Evolutionary conservation across 2,329 filamentous ascomycete genomes (phyloP).

Genomic region (Fusarium anthophilum): DNA sequence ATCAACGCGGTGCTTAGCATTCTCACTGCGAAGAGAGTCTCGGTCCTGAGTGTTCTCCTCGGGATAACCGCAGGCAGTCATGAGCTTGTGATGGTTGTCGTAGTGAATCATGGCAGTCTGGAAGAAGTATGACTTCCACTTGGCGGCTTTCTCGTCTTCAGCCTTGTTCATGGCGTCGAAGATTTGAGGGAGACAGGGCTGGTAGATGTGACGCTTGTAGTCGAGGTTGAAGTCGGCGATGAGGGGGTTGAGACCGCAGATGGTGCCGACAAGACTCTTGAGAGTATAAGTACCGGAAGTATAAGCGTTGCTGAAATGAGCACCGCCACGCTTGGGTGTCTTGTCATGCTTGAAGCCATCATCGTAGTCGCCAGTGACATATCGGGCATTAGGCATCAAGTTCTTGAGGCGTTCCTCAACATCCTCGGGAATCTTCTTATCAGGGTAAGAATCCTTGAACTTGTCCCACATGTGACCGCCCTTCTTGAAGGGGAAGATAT

Average conservation of each 20-base stretch:
- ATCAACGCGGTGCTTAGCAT: constrained; percentile 44
- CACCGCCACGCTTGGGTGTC: constrained; percentile 47
- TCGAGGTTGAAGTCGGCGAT: constrained; percentile 55
- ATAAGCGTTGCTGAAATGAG: constrained; percentile 52
- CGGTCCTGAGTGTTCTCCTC: constrained; percentile 39
- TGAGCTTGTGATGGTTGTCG: constrained; percentile 48
- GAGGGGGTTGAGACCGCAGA: constrained; percentile 54
- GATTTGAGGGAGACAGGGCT: constrained; percentile 55
- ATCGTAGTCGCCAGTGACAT: constrained; percentile 49
- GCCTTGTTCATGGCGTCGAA: constrained; percentile 48
- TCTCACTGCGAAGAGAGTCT: constrained; percentile 43
- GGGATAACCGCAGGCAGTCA: constrained; percentile 45
- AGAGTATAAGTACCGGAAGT: constrained; percentile 56
- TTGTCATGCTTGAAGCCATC: constrained; percentile 45
- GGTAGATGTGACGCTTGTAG: constrained; percentile 53
- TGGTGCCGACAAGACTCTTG: constrained; percentile 53
- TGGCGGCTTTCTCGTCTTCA: constrained; percentile 13
- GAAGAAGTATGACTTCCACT: constrained; percentile 48
- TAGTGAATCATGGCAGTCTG: constrained; percentile 47
- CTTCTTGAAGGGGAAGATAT: constrained; percentile 57
- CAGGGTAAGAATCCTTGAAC: constrained; percentile 44
- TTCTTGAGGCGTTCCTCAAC: constrained; percentile 41
- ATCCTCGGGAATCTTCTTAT: constrained; percentile 46
- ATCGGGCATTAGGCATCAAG: constrained; percentile 46
- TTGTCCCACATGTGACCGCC: constrained; percentile 50